Percentiles rank a stretch among this genome's conserved stretches.
phyloP scores from a whole-genome alignment of 163 green algal species.

The Chlamydomonas reinhardtii region DNA sequence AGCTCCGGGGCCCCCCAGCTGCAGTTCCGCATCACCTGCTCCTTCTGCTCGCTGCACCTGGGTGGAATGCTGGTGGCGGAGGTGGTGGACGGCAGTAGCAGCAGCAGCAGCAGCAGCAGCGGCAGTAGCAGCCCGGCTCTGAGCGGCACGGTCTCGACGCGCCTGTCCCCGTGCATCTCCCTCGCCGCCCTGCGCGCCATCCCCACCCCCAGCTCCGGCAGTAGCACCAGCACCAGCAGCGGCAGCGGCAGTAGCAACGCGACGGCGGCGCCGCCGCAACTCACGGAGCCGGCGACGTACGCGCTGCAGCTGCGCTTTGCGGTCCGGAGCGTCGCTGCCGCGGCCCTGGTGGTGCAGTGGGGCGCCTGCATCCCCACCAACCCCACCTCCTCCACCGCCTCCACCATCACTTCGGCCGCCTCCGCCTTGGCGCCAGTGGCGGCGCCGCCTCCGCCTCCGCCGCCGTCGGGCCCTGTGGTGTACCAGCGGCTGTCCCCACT shows the following conservation, averaged over 20 bases:
- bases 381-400: not conserved
- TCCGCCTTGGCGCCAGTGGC: too few species aligned
- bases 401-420: too few species aligned
- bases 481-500: not conserved
- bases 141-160: not conserved
- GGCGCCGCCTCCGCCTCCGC: too few species aligned
- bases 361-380: not conserved
- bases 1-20: not conserved
- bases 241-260: not conserved
- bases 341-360: slow-evolving; percentile 1
- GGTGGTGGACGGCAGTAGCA: not conserved
- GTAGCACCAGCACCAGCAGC: too few species aligned
- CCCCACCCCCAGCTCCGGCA: not conserved
- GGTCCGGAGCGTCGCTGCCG: not conserved
- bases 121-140: not conserved
- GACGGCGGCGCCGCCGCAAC: too few species aligned
- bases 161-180: not conserved
- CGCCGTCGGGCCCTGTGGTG: too few species aligned
- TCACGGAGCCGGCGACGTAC: not conserved
- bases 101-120: not conserved
- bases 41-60: slow-evolving; percentile 16
- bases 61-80: slow-evolving; percentile 16
- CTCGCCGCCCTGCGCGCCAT: not conserved
- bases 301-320: slow-evolving; percentile 38
- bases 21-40: slow-evolving; percentile 28